A percentile compares a stretch with the other conserved stretches of the same genome.
Evolutionary conservation across 2,329 filamentous ascomycete species (phyloP).

Genomic region (Beauveria sp.): DNA sequence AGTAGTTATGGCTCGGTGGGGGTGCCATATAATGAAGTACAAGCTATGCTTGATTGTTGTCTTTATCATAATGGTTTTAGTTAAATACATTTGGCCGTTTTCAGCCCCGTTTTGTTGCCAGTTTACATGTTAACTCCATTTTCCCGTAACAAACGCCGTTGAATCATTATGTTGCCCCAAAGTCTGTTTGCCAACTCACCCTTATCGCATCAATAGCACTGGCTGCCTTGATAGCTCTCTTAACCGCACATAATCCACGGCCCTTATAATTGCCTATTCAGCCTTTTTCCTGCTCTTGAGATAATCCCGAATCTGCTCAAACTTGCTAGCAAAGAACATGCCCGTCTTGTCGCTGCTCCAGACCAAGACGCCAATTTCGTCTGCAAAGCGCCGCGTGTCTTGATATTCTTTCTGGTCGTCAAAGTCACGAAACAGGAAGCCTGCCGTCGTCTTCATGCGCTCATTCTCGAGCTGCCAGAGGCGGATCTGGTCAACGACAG

Average conservation of each 20-base stretch:
- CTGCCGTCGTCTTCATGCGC: conserved; percentile 74
- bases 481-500: conserved; percentile 93
- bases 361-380: conserved; percentile 81
- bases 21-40: not conserved
- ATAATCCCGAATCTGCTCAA: conserved; percentile 82
- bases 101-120: not conserved
- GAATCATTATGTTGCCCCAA: not conserved
- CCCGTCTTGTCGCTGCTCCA: conserved; percentile 76
- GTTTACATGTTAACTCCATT: not conserved
- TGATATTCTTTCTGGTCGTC: conserved; percentile 62
- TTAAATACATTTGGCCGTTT: conserved; percentile 3
- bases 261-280: conserved; percentile 20
- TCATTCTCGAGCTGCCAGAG: conserved; percentile 98
- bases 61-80: conserved; percentile 5
- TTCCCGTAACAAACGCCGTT: not conserved
- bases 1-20: not conserved
- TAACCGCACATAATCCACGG: too few species aligned
- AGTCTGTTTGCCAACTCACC: not conserved
- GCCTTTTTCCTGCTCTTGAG: conserved; percentile 57
- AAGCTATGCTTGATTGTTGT: conserved; percentile 5
- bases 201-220: not conserved
- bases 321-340: conserved; percentile 86
- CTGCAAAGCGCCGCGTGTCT: conserved; percentile 68
- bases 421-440: conserved; percentile 89
- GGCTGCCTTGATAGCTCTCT: too few species aligned